Evolutionary conservation across 495 filamentous ascomycete genomes (phyloP), one percentile per base, ranked within the genome.

Genomic region (Podospora didyma): DNA sequence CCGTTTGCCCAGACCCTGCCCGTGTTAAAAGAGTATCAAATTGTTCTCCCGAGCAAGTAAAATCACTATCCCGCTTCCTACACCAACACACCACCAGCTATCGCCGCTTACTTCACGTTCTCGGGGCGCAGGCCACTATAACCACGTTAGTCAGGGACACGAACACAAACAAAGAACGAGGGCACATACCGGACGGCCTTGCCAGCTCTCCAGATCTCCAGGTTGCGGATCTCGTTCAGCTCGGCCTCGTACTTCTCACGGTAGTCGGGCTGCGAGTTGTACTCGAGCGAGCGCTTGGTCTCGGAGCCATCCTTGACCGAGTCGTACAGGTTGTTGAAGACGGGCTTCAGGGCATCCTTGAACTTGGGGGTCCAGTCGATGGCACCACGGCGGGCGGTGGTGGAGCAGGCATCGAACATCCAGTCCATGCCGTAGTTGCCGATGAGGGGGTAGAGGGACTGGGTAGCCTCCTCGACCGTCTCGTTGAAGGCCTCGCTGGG

Each of bases 401-500:
- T 97, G 53, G 93, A 97, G 88, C 94, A 98, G 62, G 94, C 94
- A 65, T 92, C 91, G 81, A 96, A 98, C 95, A 98, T 97, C 90
- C 94, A 98, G 82, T 97, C 94, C 94, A 98, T 98, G 64, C 94
- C 94, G 74, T 97, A 87, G 68, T 81, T 82, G 71, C 92, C 94
- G 68, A 98, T 97, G 63, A 98, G 81, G 55, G 94, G 94, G 83
- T 97, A 98, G 57, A 97, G 82, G 63, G 86, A 90, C 84, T 97
- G 95, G 41, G 94, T 98, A 58, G 94, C 94, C 80, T 98, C 94
- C 82, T 98, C 94, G 57, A 98, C 94, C 62, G 94, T 97, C 90
- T 97, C 94, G 83, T 98, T 97, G 88, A 98, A 97, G 59, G 94
- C 94, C 81, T 98, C 95, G 68, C 88, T 92, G 69, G 94, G 94